Conservation (phyloP, 352 stramenopile genomes). For the Aphanomyces cochlioides region DNA sequence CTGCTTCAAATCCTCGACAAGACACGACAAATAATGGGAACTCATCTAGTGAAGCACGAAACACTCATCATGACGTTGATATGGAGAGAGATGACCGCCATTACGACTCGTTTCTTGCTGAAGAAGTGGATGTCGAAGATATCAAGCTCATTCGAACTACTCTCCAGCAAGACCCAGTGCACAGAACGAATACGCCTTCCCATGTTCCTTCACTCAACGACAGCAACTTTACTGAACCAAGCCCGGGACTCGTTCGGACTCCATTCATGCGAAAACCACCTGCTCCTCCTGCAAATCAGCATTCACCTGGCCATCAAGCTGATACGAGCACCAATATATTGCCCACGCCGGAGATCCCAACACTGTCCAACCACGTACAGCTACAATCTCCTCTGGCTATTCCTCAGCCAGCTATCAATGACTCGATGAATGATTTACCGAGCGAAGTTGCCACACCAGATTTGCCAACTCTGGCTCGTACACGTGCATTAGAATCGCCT, state of each 20-base stretch:
- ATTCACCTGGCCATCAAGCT: background rate
- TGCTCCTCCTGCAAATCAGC: constrained; percentile 3
- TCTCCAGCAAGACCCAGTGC: background rate
- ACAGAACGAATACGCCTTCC: background rate
- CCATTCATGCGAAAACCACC: constrained; percentile 18
- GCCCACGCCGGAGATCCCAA: constrained; percentile 14
- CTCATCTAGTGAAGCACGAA: background rate
- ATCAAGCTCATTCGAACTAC: constrained; percentile 8
- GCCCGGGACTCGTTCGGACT: constrained; percentile 13
- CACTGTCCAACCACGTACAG: constrained; percentile 13
- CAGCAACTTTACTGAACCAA: constrained; percentile 24
- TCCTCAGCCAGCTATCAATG: background rate
- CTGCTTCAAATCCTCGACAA: background rate
- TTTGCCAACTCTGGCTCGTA: constrained; percentile 2
- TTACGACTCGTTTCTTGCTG: constrained; percentile 21
- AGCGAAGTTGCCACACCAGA: constrained; percentile 12
- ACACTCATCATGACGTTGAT: constrained; percentile 3
- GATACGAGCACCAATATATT: background rate
- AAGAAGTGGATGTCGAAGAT: constrained; percentile 17
- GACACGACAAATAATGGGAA: background rate
- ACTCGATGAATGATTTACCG: background rate
- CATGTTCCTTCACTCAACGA: constrained; percentile 4
- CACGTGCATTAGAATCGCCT: too few relatives aligned
- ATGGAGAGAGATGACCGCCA: background rate
- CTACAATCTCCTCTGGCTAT: background rate